A percentile compares a stretch with the other conserved stretches of the same genome.
These are phyloP conservation scores for Setaria italica DNA, from an alignment of 202 grass and related monocot species.

Conservation along the genomic window DNA sequence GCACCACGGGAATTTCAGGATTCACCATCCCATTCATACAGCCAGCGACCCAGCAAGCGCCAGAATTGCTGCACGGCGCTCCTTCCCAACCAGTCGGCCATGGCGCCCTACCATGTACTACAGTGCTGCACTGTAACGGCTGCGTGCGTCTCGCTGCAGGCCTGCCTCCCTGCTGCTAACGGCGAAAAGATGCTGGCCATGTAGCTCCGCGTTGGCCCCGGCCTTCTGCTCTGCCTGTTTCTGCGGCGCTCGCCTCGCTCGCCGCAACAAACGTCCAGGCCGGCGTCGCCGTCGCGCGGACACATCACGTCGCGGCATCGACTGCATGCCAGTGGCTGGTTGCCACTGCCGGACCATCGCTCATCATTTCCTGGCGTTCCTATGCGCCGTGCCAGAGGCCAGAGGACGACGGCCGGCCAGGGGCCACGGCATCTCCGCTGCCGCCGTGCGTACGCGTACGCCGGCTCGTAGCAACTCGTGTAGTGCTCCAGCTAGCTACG, in stretches of 20 bases:
- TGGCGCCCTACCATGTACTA: not conserved
- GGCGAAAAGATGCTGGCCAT: conserved; percentile 25
- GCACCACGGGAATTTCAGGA: not conserved
- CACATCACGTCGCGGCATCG: not conserved
- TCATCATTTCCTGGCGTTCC: conserved; percentile 26
- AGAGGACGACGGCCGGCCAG: not conserved
- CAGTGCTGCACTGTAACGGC: conserved; percentile 12
- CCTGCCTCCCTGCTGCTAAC: not conserved
- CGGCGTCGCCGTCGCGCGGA: conserved; percentile 12
- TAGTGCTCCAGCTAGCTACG: not conserved
- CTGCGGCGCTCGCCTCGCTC: not conserved
- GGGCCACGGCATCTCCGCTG: not conserved
- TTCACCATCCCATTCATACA: not conserved
- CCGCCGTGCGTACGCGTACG: not conserved
- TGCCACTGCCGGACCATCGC: not conserved
- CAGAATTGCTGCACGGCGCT: too few species aligned
- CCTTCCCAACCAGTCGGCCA: too few species aligned
- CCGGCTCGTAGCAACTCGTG: conserved; percentile 19
- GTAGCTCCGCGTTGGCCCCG: not conserved
- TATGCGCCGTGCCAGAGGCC: not conserved
- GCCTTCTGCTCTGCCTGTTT: not conserved
- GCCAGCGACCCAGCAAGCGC: too few species aligned
- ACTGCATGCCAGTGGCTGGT: conserved; percentile 5
- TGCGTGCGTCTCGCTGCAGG: not conserved
- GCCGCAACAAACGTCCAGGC: not conserved